Percentiles rank a stretch among this genome's conserved stretches.
Conservation (phyloP, 306 rosid genomes). For the Inga leiocalycina region DNA sequence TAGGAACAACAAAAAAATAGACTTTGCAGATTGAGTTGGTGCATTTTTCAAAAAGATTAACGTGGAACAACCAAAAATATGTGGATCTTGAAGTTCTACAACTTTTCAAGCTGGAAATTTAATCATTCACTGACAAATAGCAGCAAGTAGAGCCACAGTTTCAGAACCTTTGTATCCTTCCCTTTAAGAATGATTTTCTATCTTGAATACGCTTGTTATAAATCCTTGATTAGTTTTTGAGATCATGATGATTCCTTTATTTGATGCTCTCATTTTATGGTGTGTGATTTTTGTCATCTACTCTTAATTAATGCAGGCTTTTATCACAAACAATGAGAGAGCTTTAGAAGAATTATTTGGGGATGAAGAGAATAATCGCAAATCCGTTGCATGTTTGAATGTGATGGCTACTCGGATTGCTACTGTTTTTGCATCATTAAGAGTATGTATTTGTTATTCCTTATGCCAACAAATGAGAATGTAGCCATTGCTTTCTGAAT, state of each 20-base stretch:
- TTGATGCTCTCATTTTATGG: slow-evolving; percentile 23
- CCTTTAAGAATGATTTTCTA: slow-evolving; percentile 14
- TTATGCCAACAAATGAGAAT: slow-evolving; percentile 20
- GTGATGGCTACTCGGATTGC: slow-evolving; percentile 82
- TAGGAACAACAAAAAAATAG: neutral
- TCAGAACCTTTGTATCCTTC: slow-evolving; percentile 22
- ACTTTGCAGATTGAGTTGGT: slow-evolving; percentile 10
- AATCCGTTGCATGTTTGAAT: slow-evolving; percentile 74
- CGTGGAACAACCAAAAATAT: slow-evolving; percentile 18
- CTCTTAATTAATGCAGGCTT: slow-evolving; percentile 58
- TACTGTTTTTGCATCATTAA: slow-evolving; percentile 93
- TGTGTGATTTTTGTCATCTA: slow-evolving; percentile 20
- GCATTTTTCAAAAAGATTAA: neutral
- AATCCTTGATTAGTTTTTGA: slow-evolving; percentile 21
- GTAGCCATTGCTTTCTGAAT: slow-evolving; percentile 20
- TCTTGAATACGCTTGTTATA: neutral
- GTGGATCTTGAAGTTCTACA: slow-evolving; percentile 19
- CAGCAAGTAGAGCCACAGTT: neutral
- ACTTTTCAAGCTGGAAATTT: slow-evolving; percentile 24
- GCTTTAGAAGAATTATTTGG: slow-evolving; percentile 91
- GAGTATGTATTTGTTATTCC: slow-evolving; percentile 51
- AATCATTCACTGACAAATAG: slow-evolving; percentile 21
- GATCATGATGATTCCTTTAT: slow-evolving; percentile 29
- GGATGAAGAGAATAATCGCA: slow-evolving; percentile 72
- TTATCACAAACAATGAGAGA: slow-evolving; percentile 86